Conservation (phyloP, 805 yeast genomes). For the Saccharomycopsis javanensis region DNA sequence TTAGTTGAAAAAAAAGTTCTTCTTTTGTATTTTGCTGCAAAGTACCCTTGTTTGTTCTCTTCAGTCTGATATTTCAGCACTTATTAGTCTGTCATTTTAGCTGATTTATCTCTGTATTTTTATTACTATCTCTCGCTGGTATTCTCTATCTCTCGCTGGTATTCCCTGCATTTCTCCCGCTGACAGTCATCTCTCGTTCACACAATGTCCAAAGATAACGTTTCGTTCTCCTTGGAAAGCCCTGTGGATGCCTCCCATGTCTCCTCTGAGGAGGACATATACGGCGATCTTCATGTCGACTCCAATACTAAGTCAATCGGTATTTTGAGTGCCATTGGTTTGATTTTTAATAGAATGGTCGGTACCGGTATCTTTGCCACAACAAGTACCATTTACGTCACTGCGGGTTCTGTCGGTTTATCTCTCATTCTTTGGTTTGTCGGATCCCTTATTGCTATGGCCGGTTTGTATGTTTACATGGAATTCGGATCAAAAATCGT, state of each 20-base stretch:
- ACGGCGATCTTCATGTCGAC: constrained; percentile 6
- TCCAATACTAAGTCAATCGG: constrained; percentile 37
- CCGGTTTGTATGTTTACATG: constrained; percentile 62
- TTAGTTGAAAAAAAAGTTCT: no score
- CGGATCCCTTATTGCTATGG: constrained; percentile 59
- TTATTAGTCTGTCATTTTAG: no score
- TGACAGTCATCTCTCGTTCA: no score
- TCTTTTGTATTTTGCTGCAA: no score
- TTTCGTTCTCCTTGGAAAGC: not conserved
- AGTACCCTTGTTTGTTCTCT: no score
- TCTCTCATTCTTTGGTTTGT: constrained; percentile 64
- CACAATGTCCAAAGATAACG: constrained; percentile 1
- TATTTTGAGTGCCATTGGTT: constrained; percentile 49
- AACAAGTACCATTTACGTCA: constrained; percentile 44
- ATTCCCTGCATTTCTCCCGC: no score
- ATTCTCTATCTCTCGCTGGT: no score
- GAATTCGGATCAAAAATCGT: constrained; percentile 74
- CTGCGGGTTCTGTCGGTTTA: constrained; percentile 64
- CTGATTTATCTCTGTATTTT: no score
- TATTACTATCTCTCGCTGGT: no score
- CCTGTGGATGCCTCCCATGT: not conserved
- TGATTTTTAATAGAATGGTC: constrained; percentile 57
- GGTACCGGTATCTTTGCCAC: constrained; percentile 75
- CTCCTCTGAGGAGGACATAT: not conserved
- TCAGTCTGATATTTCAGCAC: no score